These are phyloP conservation scores for Nemania sp. DNA, from an alignment of 2,329 filamentous ascomycete species.

Conservation along the genomic window DNA sequence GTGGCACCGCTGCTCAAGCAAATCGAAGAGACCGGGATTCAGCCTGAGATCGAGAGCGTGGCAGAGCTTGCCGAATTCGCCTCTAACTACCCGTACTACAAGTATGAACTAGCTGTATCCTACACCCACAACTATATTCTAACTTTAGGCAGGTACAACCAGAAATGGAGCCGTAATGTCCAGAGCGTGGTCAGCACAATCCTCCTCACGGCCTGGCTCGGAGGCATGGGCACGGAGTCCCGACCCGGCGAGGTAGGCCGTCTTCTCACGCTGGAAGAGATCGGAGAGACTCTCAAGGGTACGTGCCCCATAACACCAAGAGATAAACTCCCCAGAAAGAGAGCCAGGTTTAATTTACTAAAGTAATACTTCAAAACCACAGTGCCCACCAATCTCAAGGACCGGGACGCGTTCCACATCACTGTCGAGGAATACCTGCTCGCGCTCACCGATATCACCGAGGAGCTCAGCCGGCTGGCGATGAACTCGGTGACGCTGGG, in stretches of 20 bases:
- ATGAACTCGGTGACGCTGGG: constrained; percentile 93
- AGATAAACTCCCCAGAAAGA: background rate
- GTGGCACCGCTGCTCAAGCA: constrained; percentile 70
- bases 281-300: constrained; percentile 78
- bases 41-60: constrained; percentile 72
- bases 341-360: too few relatives aligned
- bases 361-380: constrained; percentile 3
- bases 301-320: constrained; percentile 31
- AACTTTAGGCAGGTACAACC: constrained; percentile 65
- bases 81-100: constrained; percentile 93
- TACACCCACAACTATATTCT: background rate
- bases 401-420: constrained; percentile 87
- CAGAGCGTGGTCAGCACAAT: constrained; percentile 72
- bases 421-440: constrained; percentile 97
- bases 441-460: constrained; percentile 81
- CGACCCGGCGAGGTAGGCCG: constrained; percentile 60
- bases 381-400: constrained; percentile 92
- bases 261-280: constrained; percentile 85
- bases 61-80: constrained; percentile 71
- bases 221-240: constrained; percentile 65
- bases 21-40: constrained; percentile 69
- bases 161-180: constrained; percentile 79
- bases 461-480: constrained; percentile 87
- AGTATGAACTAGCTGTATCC: constrained; percentile 53
- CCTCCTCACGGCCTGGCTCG: constrained; percentile 72